A percentile compares a stretch with the other conserved stretches of the same genome.
Evolutionary conservation across 441 rosid genomes (phyloP).

Genomic region (Erodium moschatum): DNA sequence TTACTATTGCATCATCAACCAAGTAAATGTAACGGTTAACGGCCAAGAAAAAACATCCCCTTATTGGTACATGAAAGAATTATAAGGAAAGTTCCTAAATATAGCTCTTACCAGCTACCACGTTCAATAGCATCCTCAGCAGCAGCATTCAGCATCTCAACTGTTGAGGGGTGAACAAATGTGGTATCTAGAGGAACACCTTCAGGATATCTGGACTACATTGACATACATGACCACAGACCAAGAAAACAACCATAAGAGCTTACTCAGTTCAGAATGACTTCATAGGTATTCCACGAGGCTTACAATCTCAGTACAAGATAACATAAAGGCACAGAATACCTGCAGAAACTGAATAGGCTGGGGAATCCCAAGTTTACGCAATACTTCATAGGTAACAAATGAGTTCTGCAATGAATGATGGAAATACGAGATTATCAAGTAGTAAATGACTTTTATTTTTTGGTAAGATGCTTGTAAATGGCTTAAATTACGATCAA

Average conservation of each 20-base stretch:
- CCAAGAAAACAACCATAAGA: constrained; percentile 24
- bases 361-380: constrained; percentile 85
- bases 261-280: constrained; percentile 16
- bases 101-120: constrained; percentile 70
- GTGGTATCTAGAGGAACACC: constrained; percentile 63
- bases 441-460: neutral
- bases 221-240: constrained; percentile 33
- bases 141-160: constrained; percentile 80
- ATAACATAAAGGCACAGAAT: constrained; percentile 22
- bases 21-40: neutral
- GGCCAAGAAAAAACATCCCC: neutral
- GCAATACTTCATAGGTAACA: constrained; percentile 62
- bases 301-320: constrained; percentile 9
- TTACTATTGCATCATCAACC: constrained; percentile 4
- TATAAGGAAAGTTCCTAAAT: neutral
- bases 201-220: constrained; percentile 95
- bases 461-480: neutral
- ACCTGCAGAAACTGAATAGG: constrained; percentile 91
- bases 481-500: neutral
- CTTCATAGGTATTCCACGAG: constrained; percentile 14
- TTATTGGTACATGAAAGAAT: neutral
- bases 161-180: constrained; percentile 77
- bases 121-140: constrained; percentile 80
- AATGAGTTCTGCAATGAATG: constrained; percentile 62
- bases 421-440: constrained; percentile 17